phyloP scores from a whole-genome alignment of 176 grass and related monocot species.

The Eragrostis nindensis region DNA sequence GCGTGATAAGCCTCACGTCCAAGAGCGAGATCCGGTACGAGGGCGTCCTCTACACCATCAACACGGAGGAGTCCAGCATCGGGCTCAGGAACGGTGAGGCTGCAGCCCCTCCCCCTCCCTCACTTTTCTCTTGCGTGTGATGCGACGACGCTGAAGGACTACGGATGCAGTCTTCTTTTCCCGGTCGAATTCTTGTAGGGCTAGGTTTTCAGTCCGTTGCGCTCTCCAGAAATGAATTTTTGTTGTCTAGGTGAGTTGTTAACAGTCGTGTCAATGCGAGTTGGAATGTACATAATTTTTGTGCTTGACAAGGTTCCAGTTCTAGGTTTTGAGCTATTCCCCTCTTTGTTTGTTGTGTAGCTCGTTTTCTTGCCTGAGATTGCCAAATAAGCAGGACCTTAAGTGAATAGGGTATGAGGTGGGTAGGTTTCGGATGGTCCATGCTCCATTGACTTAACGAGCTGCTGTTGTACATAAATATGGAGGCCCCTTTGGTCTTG shows the following conservation, averaged over 20 bases:
- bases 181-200: neutral
- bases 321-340: neutral
- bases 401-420: neutral
- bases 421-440: neutral
- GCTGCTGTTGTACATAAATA: constrained; percentile 10
- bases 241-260: neutral
- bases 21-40: constrained; percentile 99
- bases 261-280: neutral
- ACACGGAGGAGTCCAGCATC: constrained; percentile 95
- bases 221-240: neutral
- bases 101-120: neutral
- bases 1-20: constrained; percentile 86
- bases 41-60: constrained; percentile 95
- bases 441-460: neutral
- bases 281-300: constrained; percentile 9
- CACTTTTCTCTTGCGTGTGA: no score
- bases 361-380: constrained; percentile 13
- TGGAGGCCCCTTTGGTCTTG: neutral
- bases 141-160: neutral
- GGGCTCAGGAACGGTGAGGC: constrained; percentile 72
- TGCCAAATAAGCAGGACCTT: neutral
- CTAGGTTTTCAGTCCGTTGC: constrained; percentile 1
- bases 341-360: neutral
- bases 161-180: neutral
- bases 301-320: neutral